These are phyloP conservation scores for Spathaspora sp. DNA, from an alignment of 1,139 yeast genomes.

Conservation along the genomic window DNA sequence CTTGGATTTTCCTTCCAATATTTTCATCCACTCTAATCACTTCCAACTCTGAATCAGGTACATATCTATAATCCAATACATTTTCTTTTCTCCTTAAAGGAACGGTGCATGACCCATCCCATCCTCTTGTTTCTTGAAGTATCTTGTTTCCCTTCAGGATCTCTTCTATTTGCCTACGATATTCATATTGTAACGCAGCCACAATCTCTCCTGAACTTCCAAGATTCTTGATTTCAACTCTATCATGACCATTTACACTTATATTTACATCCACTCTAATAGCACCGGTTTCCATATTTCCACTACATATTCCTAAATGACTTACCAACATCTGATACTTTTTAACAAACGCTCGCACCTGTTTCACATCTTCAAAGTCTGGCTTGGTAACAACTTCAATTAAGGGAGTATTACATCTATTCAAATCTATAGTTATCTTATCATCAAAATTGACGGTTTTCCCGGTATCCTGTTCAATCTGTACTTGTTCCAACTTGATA, in stretches of 20 bases:
- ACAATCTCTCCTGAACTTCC: slow-evolving; percentile 81
- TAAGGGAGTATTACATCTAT: slow-evolving; percentile 82
- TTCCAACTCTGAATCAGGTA: slow-evolving; percentile 92
- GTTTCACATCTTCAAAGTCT: slow-evolving; percentile 65
- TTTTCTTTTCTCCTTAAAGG: slow-evolving; percentile 75
- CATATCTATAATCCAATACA: slow-evolving; percentile 83
- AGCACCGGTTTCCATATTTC: slow-evolving; percentile 92
- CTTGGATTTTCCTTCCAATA: slow-evolving; percentile 34
- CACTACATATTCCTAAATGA: slow-evolving; percentile 73
- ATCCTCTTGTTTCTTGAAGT: slow-evolving; percentile 80
- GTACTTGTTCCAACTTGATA: slow-evolving; percentile 69
- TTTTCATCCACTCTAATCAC: slow-evolving; percentile 44
- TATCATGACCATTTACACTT: slow-evolving; percentile 64
- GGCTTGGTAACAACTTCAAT: slow-evolving; percentile 93
- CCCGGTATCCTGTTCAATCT: slow-evolving; percentile 94
- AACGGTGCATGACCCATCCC: slow-evolving; percentile 76
- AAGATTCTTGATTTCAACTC: slow-evolving; percentile 88
- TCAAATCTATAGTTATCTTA: slow-evolving; percentile 65
- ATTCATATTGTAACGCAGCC: slow-evolving; percentile 77
- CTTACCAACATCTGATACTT: slow-evolving; percentile 75
- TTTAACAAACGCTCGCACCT: slow-evolving; percentile 76
- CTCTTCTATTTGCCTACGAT: slow-evolving; percentile 57
- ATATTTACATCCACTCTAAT: slow-evolving; percentile 93
- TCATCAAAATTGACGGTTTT: slow-evolving; percentile 53
- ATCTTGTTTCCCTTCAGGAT: slow-evolving; percentile 37